Base-by-base conservation (phyloP, 306 rosid species). In the Quercus aquifolioides region DNA sequence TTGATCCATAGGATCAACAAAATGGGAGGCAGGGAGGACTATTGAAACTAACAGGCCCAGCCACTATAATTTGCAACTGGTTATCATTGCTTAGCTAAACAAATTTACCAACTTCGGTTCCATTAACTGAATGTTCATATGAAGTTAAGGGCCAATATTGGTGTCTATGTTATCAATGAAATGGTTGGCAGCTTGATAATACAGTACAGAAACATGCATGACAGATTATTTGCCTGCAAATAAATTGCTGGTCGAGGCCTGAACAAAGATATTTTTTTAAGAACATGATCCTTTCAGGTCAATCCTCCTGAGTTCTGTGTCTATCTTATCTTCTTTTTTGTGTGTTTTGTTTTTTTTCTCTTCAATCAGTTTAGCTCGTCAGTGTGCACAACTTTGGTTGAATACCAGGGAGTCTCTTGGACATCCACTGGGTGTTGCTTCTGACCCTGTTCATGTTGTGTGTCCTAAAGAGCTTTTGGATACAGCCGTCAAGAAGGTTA, bases 351-450 rank as follows among this genome's bases (percentile, higher is more conserved):
- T 43, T 41, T 46, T 46, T 11, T 2, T 2, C 56, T 67, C 71
- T 46, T 74, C 55, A 63, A 76, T 73, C 91, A 94, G 99, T 92
- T 90, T 94, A 81, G 99, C 99, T 85, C 99, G 99, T 78, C 99
- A 92, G 71, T 94, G 99, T 87, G 97, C 99, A 26, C 97, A 92
- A 65, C 95, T 91, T 73, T 94, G 99, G 99, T 77, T 94, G 84
- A 90, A 89, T 86, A 91, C 92, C 5, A 86, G 99, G 85, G 99
- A 94, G 79, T 86, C 88, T 78, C 92, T 92, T 71, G 95, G 90
- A 55, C 88, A 88, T 83, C 99, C 99, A 65, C 91, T 92, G 80
- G 97, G 99, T 74, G 58, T 83, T 69, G 87, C 85, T 82, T 86
- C 95, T 77, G 99, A 90, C 79, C 87, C 91, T 69, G 89, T 75